A percentile compares a stretch with the other conserved stretches of the same genome.
These are phyloP conservation scores for Trichoderma parareesei DNA, from an alignment of 495 filamentous ascomycete species.

Conservation along the genomic window DNA sequence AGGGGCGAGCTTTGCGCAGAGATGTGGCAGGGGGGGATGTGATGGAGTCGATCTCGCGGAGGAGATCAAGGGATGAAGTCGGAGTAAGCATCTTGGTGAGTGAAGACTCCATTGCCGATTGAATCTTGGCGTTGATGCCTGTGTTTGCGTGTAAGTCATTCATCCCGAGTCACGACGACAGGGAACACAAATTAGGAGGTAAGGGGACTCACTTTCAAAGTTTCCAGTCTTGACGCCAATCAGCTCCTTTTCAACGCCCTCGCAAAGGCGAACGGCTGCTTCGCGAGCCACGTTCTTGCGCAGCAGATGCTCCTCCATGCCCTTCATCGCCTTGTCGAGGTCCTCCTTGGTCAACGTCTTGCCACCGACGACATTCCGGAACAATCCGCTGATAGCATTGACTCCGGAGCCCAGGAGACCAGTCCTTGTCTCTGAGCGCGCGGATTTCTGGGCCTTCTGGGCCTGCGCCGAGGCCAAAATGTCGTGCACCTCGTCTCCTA, in stretches of 20 bases:
- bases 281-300: slow-evolving; percentile 96
- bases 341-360: slow-evolving; percentile 83
- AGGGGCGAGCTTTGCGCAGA: slow-evolving; percentile 59
- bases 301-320: slow-evolving; percentile 91
- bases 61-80: slow-evolving; percentile 85
- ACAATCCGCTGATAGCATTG: slow-evolving; percentile 73
- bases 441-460: slow-evolving; percentile 43
- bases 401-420: slow-evolving; percentile 71
- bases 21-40: slow-evolving; percentile 52
- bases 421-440: slow-evolving; percentile 32
- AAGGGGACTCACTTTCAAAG: slow-evolving; percentile 64
- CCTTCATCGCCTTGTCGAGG: slow-evolving; percentile 82
- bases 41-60: slow-evolving; percentile 82
- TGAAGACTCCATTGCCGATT: slow-evolving; percentile 78
- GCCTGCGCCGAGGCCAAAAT: slow-evolving; percentile 68
- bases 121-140: slow-evolving; percentile 73
- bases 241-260: slow-evolving; percentile 82
- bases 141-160: neutral
- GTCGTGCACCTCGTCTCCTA: slow-evolving; percentile 87
- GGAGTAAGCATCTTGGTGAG: slow-evolving; percentile 92
- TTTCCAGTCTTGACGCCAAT: slow-evolving; percentile 84
- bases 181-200: neutral
- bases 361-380: slow-evolving; percentile 89
- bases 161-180: neutral
- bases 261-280: slow-evolving; percentile 84